phyloP scores from a whole-genome alignment of 2,329 filamentous ascomycete species.

The Chaetomium strumarium region DNA sequence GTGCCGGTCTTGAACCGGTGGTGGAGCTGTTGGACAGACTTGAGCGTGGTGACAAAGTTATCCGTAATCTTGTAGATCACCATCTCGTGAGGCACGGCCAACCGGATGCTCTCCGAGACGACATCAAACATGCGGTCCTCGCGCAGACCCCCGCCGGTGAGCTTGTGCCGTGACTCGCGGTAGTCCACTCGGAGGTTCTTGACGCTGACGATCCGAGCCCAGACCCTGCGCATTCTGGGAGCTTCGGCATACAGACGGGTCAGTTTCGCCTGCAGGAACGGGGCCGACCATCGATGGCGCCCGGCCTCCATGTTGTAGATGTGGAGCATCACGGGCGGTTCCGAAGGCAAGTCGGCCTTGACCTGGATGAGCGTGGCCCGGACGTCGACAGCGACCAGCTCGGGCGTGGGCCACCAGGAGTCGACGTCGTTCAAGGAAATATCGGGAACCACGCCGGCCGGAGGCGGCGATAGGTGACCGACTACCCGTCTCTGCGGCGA shows the following conservation, averaged over 20 bases:
- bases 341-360: constrained; percentile 80
- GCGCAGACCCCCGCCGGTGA: constrained; percentile 48
- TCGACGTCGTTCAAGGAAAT: constrained; percentile 31
- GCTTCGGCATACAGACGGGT: constrained; percentile 82
- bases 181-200: constrained; percentile 77
- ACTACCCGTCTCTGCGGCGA: constrained; percentile 24
- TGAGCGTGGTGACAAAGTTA: constrained; percentile 81
- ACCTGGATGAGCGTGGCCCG: constrained; percentile 77
- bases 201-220: constrained; percentile 80
- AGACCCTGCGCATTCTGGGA: constrained; percentile 73
- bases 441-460: constrained; percentile 26
- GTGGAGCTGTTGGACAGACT: constrained; percentile 84
- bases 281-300: constrained; percentile 79
- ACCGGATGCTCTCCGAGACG: constrained; percentile 74
- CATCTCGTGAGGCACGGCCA: constrained; percentile 87
- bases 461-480: constrained; percentile 22
- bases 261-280: constrained; percentile 71
- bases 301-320: constrained; percentile 77
- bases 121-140: constrained; percentile 82
- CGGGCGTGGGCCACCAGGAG: constrained; percentile 37
- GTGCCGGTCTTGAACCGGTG: constrained; percentile 85
- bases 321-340: constrained; percentile 89
- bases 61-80: constrained; percentile 88
- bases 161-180: constrained; percentile 67
- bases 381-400: constrained; percentile 76